Evolutionary conservation across 768 basidiomycete species (phyloP).

Genomic region (Imleria badia): DNA sequence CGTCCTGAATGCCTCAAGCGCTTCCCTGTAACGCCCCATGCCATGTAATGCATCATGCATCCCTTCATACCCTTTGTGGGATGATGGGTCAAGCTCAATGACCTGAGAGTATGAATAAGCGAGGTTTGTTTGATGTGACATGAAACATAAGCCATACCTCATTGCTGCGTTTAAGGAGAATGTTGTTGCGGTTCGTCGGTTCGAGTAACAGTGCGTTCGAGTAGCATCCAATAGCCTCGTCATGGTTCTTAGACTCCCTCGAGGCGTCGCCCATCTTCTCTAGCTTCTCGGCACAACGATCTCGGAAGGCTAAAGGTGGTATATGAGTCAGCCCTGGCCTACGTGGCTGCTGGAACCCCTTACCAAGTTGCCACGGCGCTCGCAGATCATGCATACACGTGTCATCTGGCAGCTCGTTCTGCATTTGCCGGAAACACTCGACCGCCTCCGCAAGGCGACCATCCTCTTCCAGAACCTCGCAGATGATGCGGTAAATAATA

Average conservation of each 20-base stretch:
- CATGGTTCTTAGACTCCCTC: no score
- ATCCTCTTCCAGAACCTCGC: background rate
- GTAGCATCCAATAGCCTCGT: no score
- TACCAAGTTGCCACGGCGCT: background rate
- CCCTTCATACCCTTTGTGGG: no score
- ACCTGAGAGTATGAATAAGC: no score
- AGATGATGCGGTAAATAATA: background rate
- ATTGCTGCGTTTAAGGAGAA: slow-evolving; percentile 7
- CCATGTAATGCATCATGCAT: background rate
- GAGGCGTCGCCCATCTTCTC: no score
- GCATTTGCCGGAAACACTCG: background rate
- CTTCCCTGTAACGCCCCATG: background rate
- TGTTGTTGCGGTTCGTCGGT: background rate
- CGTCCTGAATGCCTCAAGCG: background rate
- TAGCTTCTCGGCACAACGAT: background rate
- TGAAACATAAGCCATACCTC: background rate
- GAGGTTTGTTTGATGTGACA: no score
- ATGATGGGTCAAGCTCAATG: no score
- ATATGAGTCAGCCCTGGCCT: background rate
- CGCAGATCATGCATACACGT: background rate
- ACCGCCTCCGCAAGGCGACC: background rate
- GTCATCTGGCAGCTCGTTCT: background rate
- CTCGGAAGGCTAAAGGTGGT: slow-evolving; percentile 1
- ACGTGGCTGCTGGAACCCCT: background rate
- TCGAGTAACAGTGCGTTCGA: background rate